Conservation (phyloP, 805 yeast genomes). For the Barnettozyma wickerhamii region DNA sequence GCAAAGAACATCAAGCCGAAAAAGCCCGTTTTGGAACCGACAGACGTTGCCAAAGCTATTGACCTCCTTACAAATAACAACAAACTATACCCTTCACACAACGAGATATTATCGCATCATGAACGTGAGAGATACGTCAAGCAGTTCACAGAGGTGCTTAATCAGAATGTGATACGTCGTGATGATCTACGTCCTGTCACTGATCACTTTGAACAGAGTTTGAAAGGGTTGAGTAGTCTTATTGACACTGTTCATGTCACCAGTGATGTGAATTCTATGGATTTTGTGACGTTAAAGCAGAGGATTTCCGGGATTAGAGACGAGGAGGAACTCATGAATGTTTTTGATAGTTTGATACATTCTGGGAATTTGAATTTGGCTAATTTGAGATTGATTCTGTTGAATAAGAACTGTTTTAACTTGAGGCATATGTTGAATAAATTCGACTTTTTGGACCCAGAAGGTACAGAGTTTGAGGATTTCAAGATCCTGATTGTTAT, state of each 20-base stretch:
- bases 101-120: no score
- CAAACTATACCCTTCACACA: not conserved
- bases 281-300: conserved; percentile 1
- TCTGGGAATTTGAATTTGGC: conserved; percentile 3
- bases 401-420: conserved; percentile 6
- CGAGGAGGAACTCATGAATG: conserved; percentile 6
- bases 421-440: conserved; percentile 7
- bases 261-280: conserved; percentile 2
- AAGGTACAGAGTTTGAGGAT: conserved; percentile 1
- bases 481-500: conserved; percentile 7
- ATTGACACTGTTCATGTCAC: not conserved
- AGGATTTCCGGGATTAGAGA: not conserved
- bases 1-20: not conserved
- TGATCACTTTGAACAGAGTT: conserved; percentile 8
- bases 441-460: conserved; percentile 7
- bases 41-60: conserved; percentile 9
- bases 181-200: not conserved
- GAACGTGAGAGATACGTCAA: conserved; percentile 7
- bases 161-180: not conserved
- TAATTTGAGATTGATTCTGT: conserved; percentile 5
- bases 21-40: not conserved
- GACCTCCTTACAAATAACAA: conserved; percentile 6
- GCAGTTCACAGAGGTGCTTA: conserved; percentile 9
- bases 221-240: conserved; percentile 6
- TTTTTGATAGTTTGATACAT: conserved; percentile 10